Evolutionary conservation across 179 eudicot genomes (phyloP).

Genomic region (Beta corolliflora): DNA sequence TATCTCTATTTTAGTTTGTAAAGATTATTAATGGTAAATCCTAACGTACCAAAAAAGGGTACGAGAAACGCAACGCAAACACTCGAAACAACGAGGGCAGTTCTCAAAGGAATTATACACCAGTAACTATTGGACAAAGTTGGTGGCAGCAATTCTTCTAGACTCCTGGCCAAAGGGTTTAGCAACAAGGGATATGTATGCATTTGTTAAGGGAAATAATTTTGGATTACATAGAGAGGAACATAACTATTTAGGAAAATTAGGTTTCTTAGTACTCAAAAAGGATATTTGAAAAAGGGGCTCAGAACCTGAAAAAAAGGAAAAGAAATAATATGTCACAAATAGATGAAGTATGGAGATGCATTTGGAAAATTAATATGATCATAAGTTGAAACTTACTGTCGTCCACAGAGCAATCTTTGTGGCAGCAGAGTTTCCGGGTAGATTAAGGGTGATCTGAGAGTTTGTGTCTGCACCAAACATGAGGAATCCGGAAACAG

Average conservation of each 20-base stretch:
- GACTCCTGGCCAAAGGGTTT: conserved; percentile 82
- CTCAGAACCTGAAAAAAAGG: conserved; percentile 64
- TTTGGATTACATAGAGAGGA: background rate
- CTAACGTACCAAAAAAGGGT: conserved; percentile 78
- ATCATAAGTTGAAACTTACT: conserved; percentile 41
- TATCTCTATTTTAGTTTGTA: background rate
- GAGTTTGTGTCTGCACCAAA: conserved; percentile 73
- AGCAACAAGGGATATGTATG: conserved; percentile 64
- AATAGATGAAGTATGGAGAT: background rate
- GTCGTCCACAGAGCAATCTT: conserved; percentile 73
- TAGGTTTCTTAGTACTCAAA: background rate
- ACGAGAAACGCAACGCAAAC: conserved; percentile 72
- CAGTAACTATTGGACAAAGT: conserved; percentile 43
- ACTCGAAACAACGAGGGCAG: conserved; percentile 64
- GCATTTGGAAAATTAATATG: background rate
- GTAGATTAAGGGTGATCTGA: conserved; percentile 83
- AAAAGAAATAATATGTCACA: background rate
- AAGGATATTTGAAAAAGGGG: conserved; percentile 89
- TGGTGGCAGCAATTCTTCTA: conserved; percentile 78
- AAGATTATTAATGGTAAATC: background rate
- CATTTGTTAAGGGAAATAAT: conserved; percentile 47
- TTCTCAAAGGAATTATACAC: conserved; percentile 66
- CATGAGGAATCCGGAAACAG: conserved; percentile 79
- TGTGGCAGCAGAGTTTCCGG: conserved; percentile 51
- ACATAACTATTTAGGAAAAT: background rate